Conservation (phyloP, 345 rosid species). For the Excoecaria cochinchinensis region DNA sequence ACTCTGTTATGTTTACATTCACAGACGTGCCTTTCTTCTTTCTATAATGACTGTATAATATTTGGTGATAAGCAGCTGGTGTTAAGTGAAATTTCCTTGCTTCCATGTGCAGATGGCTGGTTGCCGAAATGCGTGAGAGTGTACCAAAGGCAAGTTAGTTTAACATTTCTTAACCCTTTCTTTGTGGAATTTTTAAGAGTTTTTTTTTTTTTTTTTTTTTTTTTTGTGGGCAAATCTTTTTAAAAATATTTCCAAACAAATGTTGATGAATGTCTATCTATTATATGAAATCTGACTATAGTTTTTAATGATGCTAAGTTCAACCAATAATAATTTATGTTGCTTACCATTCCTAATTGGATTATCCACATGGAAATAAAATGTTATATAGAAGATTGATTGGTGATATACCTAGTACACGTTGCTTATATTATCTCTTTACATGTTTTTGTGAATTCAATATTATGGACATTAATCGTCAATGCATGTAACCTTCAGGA, state of each 20-base stretch:
- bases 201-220: neutral
- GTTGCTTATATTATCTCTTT: neutral
- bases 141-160: slow-evolving; percentile 75
- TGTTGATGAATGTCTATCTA: neutral
- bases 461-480: neutral
- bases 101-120: slow-evolving; percentile 72
- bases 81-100: slow-evolving; percentile 32
- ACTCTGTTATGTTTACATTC: neutral
- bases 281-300: neutral
- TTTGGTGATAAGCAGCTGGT: slow-evolving; percentile 11
- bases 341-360: neutral
- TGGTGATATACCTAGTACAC: neutral
- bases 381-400: neutral
- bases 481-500: slow-evolving; percentile 46
- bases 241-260: neutral
- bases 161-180: neutral
- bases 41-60: neutral
- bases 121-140: slow-evolving; percentile 86
- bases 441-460: neutral
- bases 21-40: neutral
- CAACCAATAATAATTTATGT: neutral
- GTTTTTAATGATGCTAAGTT: neutral
- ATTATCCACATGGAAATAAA: neutral
- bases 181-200: neutral
- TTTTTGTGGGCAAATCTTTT: neutral